phyloP scores from a whole-genome alignment of 768 basidiomycete genomes.

The Polyporus arcularius region DNA sequence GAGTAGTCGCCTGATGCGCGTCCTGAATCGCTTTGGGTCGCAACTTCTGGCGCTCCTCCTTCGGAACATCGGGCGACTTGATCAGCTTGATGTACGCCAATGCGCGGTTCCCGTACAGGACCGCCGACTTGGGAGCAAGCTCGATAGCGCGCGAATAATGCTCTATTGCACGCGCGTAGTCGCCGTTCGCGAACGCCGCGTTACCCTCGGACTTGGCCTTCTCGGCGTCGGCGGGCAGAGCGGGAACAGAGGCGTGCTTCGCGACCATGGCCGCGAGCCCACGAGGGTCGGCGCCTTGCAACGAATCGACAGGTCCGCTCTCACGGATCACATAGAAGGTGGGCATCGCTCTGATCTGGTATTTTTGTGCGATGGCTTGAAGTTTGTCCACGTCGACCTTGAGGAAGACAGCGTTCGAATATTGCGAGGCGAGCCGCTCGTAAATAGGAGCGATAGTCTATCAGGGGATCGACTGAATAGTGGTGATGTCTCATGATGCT shows the following conservation, averaged over 20 bases:
- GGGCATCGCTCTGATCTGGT: slow-evolving; percentile 1
- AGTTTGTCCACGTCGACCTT: slow-evolving; percentile 4
- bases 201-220: slow-evolving; percentile 4
- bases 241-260: neutral
- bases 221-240: slow-evolving; percentile 1
- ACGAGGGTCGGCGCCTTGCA: slow-evolving; percentile 1
- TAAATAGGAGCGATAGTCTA: neutral
- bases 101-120: slow-evolving; percentile 5
- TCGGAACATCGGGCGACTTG: neutral
- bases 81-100: slow-evolving; percentile 6
- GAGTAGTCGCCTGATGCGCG: neutral
- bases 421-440: slow-evolving; percentile 1
- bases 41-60: neutral
- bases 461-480: too few relatives aligned
- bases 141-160: neutral
- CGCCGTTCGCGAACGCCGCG: neutral
- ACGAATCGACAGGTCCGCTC: neutral
- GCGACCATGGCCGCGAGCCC: slow-evolving; percentile 1
- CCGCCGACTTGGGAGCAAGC: neutral
- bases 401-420: neutral
- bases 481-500: neutral
- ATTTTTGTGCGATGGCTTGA: neutral
- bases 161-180: neutral
- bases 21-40: neutral
- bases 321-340: slow-evolving; percentile 1